phyloP scores from a whole-genome alignment of 2,329 filamentous ascomycete genomes.

The Arthrocladium fulminans region DNA sequence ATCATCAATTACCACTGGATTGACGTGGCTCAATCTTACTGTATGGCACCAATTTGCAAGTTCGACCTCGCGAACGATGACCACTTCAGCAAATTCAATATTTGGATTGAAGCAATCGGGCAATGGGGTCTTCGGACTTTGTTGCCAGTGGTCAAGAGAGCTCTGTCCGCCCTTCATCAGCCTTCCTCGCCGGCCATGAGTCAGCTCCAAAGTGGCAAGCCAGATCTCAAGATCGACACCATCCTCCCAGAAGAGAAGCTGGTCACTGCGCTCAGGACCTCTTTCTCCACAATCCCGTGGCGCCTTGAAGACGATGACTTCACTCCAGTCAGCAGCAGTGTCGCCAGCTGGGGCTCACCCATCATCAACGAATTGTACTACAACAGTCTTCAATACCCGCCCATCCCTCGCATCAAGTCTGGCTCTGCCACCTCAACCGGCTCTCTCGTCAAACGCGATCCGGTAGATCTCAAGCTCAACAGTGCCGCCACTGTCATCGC shows the following conservation, averaged over 20 bases:
- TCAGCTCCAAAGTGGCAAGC: background rate
- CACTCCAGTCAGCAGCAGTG: conserved; percentile 16
- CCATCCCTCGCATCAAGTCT: conserved; percentile 7
- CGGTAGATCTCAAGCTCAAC: background rate
- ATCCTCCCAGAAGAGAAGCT: conserved; percentile 12
- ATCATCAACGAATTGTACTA: conserved; percentile 13
- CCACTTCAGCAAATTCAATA: conserved; percentile 14
- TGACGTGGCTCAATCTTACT: conserved; percentile 14
- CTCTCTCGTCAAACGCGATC: background rate
- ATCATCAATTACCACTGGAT: conserved; percentile 19
- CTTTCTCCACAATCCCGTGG: conserved; percentile 15
- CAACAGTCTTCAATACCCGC: conserved; percentile 12
- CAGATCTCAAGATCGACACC: conserved; percentile 12
- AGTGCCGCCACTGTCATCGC: background rate
- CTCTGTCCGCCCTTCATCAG: conserved; percentile 8
- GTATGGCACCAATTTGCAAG: conserved; percentile 17
- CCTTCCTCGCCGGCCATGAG: background rate
- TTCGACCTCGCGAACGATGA: conserved; percentile 18
- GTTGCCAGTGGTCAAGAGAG: conserved; percentile 14
- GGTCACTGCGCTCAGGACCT: conserved; percentile 12
- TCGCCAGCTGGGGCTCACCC: conserved; percentile 15
- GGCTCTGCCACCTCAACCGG: too few relatives aligned
- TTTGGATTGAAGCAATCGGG: conserved; percentile 16
- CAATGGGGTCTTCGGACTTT: conserved; percentile 14
- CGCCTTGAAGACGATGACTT: conserved; percentile 15